A percentile compares a stretch with the other conserved stretches of the same genome.
Conservation (phyloP, 345 rosid species). For the Turritis glabra region DNA sequence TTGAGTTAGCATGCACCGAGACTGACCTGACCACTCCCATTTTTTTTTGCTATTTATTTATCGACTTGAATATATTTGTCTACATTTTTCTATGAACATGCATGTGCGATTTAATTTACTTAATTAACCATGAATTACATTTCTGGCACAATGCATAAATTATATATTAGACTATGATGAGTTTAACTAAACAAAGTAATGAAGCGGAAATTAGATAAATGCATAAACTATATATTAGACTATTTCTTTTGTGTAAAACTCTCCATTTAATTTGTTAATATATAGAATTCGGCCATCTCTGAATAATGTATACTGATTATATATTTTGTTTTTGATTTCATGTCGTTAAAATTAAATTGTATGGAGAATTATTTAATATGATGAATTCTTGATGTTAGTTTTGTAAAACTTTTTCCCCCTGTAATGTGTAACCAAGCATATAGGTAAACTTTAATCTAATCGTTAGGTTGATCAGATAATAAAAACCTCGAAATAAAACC, state of each 20-base stretch:
- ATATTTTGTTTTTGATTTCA: too few relatives aligned
- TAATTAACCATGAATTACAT: background rate
- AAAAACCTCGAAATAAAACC: background rate
- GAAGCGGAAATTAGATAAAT: background rate
- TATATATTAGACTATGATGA: too few relatives aligned
- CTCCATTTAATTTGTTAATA: background rate
- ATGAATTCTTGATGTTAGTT: background rate
- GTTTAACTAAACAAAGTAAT: background rate
- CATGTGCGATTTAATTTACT: constrained; percentile 29
- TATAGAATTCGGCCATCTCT: background rate
- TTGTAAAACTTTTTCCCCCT: background rate
- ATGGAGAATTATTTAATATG: background rate
- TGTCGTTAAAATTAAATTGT: too few relatives aligned
- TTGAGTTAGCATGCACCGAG: constrained; percentile 37
- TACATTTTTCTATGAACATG: constrained; percentile 16
- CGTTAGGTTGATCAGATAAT: background rate
- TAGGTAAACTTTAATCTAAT: background rate
- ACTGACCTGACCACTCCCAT: constrained; percentile 27
- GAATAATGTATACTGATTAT: too few relatives aligned
- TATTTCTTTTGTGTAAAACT: background rate
- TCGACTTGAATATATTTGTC: constrained; percentile 14
- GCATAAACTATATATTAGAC: too few relatives aligned
- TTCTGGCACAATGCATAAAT: background rate
- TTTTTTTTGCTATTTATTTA: background rate
- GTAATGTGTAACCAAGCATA: background rate